A percentile compares a stretch with the other conserved stretches of the same genome.
Evolutionary conservation across 1,284 basidiomycete species (phyloP).

Genomic region (Coniophora puteana): DNA sequence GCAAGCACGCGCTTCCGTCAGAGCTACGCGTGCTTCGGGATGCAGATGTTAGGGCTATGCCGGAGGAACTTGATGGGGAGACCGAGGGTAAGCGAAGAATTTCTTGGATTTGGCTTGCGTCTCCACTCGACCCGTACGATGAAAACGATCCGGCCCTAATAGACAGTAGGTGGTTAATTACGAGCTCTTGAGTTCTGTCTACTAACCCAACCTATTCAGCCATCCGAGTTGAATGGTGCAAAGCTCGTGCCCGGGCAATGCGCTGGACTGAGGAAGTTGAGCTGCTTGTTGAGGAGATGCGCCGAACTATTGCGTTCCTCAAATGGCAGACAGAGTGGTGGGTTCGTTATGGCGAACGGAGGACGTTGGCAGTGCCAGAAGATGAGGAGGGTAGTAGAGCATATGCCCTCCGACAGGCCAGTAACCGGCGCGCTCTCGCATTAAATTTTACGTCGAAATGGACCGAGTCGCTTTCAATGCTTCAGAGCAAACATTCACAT

Average conservation of each 20-base stretch:
- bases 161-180: too few species aligned
- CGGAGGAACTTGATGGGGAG: too few species aligned
- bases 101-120: neutral
- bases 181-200: neutral
- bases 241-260: neutral
- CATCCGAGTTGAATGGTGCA: conserved; percentile 2
- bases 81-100: too few species aligned
- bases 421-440: neutral
- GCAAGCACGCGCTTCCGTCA: too few species aligned
- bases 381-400: neutral
- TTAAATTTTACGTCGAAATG: neutral
- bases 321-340: conserved; percentile 2
- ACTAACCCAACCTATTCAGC: neutral
- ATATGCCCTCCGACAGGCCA: neutral
- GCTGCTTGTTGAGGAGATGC: conserved; percentile 1
- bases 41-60: too few species aligned
- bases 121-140: neutral
- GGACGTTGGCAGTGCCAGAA: neutral
- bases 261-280: neutral
- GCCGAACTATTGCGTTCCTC: neutral
- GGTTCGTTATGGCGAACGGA: neutral
- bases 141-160: neutral
- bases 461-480: neutral
- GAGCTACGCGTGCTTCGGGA: too few species aligned
- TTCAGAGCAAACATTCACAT: too few species aligned